Conservation (phyloP, 208 protist genomes). For the Crithidia brevicula region DNA sequence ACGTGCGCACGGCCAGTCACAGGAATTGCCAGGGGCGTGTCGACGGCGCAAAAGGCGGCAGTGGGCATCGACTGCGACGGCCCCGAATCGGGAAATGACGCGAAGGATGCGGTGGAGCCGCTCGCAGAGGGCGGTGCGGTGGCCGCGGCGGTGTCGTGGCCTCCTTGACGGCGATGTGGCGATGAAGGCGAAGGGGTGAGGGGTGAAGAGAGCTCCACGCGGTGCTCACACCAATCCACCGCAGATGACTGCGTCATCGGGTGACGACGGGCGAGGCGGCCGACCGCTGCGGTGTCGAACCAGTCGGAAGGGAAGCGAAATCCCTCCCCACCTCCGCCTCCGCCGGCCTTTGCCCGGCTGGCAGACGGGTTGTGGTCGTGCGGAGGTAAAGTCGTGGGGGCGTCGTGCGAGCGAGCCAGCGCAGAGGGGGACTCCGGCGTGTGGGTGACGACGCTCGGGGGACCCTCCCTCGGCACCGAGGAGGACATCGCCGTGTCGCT, state of each 20-base stretch:
- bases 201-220: neutral
- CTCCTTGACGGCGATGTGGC: neutral
- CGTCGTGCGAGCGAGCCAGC: neutral
- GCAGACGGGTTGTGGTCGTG: neutral
- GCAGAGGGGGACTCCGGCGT: neutral
- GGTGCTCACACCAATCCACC: neutral
- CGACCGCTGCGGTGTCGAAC: constrained; percentile 1
- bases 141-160: too few relatives aligned
- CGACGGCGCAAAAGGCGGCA: constrained; percentile 1
- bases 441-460: neutral
- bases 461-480: neutral
- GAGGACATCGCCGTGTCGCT: neutral
- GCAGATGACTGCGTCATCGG: neutral
- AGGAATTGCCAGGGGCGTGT: too few relatives aligned
- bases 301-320: constrained; percentile 2
- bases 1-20: too few relatives aligned
- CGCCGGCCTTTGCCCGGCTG: neutral
- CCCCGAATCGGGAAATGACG: too few relatives aligned
- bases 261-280: neutral
- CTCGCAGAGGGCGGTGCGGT: neutral
- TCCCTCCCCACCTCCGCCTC: neutral
- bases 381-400: neutral
- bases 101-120: neutral
- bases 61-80: too few relatives aligned
- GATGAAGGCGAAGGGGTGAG: too few relatives aligned